Evolutionary conservation across 345 rosid genomes (phyloP).

Genomic region (Bruguiera sexangula): DNA sequence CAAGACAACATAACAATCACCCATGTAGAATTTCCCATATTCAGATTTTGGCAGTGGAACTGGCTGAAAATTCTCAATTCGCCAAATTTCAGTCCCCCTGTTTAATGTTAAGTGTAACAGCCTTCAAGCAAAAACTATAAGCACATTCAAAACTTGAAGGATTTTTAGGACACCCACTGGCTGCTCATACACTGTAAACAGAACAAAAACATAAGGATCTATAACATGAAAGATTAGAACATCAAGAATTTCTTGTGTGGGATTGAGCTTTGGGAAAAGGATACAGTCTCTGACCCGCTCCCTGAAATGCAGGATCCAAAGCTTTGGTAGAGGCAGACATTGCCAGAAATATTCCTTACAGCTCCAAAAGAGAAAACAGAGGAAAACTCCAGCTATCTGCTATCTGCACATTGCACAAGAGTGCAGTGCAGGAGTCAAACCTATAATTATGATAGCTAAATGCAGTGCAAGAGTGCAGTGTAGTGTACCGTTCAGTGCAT

Average conservation of each 20-base stretch:
- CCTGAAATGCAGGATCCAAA: slow-evolving; percentile 94
- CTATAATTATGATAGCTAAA: background rate
- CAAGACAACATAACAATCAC: slow-evolving; percentile 88
- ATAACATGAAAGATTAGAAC: slow-evolving; percentile 1
- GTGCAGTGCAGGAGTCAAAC: slow-evolving; percentile 17
- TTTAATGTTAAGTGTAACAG: slow-evolving; percentile 56
- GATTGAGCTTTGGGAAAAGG: slow-evolving; percentile 33
- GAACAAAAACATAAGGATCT: too few species aligned
- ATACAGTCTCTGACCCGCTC: slow-evolving; percentile 94
- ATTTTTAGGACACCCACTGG: background rate
- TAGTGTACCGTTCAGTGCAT: background rate
- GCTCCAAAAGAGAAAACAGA: slow-evolving; percentile 1
- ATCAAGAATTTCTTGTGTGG: slow-evolving; percentile 4
- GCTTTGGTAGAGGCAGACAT: slow-evolving; percentile 83
- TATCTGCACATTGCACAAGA: slow-evolving; percentile 15
- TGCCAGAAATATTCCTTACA: slow-evolving; percentile 20
- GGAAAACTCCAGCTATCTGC: slow-evolving; percentile 12
- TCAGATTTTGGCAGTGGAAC: slow-evolving; percentile 80
- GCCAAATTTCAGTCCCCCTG: slow-evolving; percentile 97
- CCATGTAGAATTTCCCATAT: slow-evolving; percentile 93
- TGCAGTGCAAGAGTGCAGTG: slow-evolving; percentile 14
- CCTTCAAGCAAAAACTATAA: slow-evolving; percentile 15
- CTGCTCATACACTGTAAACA: too few species aligned
- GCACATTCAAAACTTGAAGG: background rate
- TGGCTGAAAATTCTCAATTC: slow-evolving; percentile 92